phyloP scores from a whole-genome alignment of 23 red algal species.

The Gracilaria vermiculophylla region DNA sequence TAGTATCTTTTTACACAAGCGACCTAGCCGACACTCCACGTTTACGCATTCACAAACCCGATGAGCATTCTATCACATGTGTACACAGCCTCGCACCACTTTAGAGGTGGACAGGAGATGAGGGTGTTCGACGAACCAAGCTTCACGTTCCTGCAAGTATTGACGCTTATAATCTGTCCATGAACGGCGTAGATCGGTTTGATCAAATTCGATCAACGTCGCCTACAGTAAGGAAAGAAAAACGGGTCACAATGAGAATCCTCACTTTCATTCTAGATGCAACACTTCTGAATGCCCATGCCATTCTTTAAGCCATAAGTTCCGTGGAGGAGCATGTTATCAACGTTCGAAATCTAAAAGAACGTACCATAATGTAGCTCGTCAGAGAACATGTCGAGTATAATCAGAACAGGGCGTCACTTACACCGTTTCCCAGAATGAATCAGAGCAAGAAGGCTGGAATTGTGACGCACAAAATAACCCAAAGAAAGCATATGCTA shows the following conservation, averaged over 20 bases:
- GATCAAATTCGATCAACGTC: conserved; percentile 13
- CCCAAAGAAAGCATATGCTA: not conserved
- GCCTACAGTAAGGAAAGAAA: not conserved
- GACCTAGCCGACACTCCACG: not conserved
- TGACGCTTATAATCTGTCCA: not conserved
- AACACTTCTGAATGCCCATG: not conserved
- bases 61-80: not conserved
- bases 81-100: not conserved
- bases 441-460: not conserved
- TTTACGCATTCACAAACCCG: not conserved
- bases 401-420: not conserved
- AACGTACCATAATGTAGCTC: not conserved
- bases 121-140: not conserved
- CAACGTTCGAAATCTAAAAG: not conserved
- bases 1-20: conserved; percentile 1
- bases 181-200: conserved; percentile 16
- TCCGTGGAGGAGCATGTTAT: not conserved
- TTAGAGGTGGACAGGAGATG: not conserved
- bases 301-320: not conserved
- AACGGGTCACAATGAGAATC: conserved; percentile 4
- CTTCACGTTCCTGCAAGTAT: not conserved
- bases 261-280: not conserved
- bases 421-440: not conserved
- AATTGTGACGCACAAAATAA: no score
- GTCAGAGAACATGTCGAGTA: not conserved